Evolutionary conservation across 192 early-diverging fungal genomes (phyloP).

Genomic region (Gonapodya prolifera): DNA sequence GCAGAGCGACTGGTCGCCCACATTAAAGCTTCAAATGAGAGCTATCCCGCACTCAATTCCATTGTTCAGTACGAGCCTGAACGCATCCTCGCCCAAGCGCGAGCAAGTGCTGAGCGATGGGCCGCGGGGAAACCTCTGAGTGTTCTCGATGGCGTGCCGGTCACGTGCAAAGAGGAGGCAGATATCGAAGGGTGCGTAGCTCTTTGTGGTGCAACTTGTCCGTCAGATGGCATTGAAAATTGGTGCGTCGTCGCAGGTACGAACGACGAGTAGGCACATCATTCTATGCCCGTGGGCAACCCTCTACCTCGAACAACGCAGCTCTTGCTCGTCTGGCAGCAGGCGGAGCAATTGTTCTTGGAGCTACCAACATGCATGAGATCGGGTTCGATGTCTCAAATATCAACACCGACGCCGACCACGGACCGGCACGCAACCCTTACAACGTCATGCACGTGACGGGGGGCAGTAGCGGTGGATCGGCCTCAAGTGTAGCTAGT

Average conservation of each 20-base stretch:
- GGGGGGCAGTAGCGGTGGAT: background rate
- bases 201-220: too few relatives aligned
- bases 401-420: background rate
- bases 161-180: background rate
- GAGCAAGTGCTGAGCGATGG: background rate
- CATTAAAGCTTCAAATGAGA: background rate
- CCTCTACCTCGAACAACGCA: background rate
- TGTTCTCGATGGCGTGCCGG: background rate
- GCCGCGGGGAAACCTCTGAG: background rate
- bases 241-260: background rate
- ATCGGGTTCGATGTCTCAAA: background rate
- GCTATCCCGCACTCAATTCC: background rate
- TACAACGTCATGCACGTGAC: background rate
- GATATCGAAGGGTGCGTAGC: background rate
- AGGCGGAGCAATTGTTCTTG: background rate
- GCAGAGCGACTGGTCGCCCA: background rate
- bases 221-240: background rate
- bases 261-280: background rate
- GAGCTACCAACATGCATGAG: slow-evolving; percentile 1
- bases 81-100: background rate
- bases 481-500: background rate
- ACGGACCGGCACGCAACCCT: background rate
- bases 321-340: background rate
- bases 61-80: background rate
- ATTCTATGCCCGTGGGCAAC: background rate